Base-by-base conservation (phyloP, 2,329 filamentous ascomycete species). In the Chaetomiaceae sp. region DNA sequence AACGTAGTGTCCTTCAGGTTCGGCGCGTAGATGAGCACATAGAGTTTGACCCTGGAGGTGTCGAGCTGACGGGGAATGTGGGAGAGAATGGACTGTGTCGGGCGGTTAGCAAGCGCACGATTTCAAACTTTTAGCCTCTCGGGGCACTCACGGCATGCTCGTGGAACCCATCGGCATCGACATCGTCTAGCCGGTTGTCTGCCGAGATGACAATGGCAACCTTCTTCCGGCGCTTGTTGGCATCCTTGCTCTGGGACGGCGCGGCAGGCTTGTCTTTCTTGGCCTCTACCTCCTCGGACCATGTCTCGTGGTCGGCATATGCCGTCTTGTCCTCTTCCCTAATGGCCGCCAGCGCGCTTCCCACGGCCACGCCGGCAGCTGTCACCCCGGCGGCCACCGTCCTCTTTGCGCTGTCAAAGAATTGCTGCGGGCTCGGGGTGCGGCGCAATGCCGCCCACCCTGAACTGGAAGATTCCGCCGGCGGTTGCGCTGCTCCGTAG, bases 161-260 rank as follows among this genome's bases (percentile, higher is more conserved):
- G 57, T 87, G 82, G 64, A 84, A 74, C 54, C 75, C 71, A 65
- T 76, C 80, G 8, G 84, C 80, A 36, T 83, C 81, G 38, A 82
- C 70, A 33, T 78, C 74, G 36, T 83, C 78, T 34, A 80, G 66
- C 32, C 78, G 75, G 21, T 80, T 75, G 64, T 94, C 89, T 4
- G 91, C 90, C 52, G 89, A 95, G 11, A 96, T 84, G 13, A 96
- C 86, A 62, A 97, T 82, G 7, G 85, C 90, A n/a, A 96, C 88
- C 0, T 84, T 90, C 75, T 85, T 94, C 64, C 82, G 81, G 62
- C 77, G 79, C 64, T 75, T 81, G 47, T 67, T 58, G 46, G 69
- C 56, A 46, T 68, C 62, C 61, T 66, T 57, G 53, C 68, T 54
- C 54, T 67, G 62, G 33, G 73, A 61, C 32, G 56, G 46, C 30